Conservation (phyloP, 495 filamentous ascomycete genomes). For the Hyaloscypha hepaticicola region DNA sequence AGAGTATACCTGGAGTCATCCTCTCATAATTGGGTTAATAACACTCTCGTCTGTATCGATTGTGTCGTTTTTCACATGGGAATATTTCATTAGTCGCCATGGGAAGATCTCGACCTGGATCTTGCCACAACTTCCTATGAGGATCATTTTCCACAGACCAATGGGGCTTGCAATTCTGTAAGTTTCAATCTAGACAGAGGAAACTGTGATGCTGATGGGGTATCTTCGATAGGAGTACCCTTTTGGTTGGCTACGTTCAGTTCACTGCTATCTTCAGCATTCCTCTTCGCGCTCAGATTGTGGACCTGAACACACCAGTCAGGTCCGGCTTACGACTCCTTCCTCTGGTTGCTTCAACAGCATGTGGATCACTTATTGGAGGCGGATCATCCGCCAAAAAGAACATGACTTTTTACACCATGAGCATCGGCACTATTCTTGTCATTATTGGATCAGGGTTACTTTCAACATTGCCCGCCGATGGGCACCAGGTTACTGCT, state of each 20-base stretch:
- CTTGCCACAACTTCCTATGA: too few relatives aligned
- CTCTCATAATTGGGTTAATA: too few relatives aligned
- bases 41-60: too few relatives aligned
- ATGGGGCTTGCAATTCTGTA: too few relatives aligned
- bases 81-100: too few relatives aligned
- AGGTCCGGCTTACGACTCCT: slow-evolving; percentile 57
- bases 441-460: slow-evolving; percentile 53
- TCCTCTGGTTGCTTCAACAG: slow-evolving; percentile 49
- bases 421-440: slow-evolving; percentile 39
- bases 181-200: too few relatives aligned
- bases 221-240: slow-evolving; percentile 34
- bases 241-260: slow-evolving; percentile 55
- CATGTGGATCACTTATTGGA: slow-evolving; percentile 50
- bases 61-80: too few relatives aligned
- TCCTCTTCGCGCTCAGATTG: slow-evolving; percentile 59
- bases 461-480: slow-evolving; percentile 37
- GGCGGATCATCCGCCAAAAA: slow-evolving; percentile 44
- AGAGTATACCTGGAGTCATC: too few relatives aligned
- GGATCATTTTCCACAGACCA: too few relatives aligned
- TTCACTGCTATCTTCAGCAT: slow-evolving; percentile 54
- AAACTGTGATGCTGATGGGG: too few relatives aligned
- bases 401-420: slow-evolving; percentile 50
- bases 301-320: slow-evolving; percentile 46
- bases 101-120: too few relatives aligned
- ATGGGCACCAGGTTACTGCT: not conserved